Percentiles rank a stretch among this genome's conserved stretches.
Conservation (phyloP, 345 rosid genomes). For the Populus simonii region DNA sequence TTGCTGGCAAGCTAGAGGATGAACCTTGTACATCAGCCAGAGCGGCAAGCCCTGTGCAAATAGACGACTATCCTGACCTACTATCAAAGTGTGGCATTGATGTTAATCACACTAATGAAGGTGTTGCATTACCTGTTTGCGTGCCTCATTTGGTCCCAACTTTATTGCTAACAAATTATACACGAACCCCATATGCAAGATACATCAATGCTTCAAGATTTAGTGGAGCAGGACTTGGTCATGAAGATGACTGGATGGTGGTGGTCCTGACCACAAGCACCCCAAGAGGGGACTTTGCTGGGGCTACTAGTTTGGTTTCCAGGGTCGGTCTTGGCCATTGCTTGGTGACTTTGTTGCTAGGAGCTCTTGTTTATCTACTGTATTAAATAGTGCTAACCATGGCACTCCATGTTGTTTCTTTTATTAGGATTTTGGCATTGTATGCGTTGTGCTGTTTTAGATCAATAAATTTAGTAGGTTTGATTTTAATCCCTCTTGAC, state of each 20-base stretch:
- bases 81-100: constrained; percentile 58
- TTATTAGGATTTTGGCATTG: not conserved
- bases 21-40: constrained; percentile 44
- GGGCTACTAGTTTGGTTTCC: constrained; percentile 14
- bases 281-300: constrained; percentile 46
- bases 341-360: constrained; percentile 14
- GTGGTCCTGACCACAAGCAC: constrained; percentile 47
- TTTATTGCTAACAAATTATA: constrained; percentile 64
- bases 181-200: constrained; percentile 44
- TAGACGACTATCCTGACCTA: constrained; percentile 37
- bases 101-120: constrained; percentile 49
- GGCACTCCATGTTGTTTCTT: not conserved
- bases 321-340: constrained; percentile 13
- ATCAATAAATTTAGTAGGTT: not conserved
- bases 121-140: constrained; percentile 60
- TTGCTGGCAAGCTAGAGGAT: constrained; percentile 51
- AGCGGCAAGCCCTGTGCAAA: constrained; percentile 21
- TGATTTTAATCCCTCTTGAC: not conserved
- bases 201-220: constrained; percentile 58
- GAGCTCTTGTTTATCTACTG: constrained; percentile 8
- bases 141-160: constrained; percentile 57
- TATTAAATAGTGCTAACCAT: not conserved
- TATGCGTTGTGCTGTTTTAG: not conserved
- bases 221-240: constrained; percentile 59
- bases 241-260: constrained; percentile 81